phyloP scores from a whole-genome alignment of 345 rosid genomes.

The Corchorus capsularis region DNA sequence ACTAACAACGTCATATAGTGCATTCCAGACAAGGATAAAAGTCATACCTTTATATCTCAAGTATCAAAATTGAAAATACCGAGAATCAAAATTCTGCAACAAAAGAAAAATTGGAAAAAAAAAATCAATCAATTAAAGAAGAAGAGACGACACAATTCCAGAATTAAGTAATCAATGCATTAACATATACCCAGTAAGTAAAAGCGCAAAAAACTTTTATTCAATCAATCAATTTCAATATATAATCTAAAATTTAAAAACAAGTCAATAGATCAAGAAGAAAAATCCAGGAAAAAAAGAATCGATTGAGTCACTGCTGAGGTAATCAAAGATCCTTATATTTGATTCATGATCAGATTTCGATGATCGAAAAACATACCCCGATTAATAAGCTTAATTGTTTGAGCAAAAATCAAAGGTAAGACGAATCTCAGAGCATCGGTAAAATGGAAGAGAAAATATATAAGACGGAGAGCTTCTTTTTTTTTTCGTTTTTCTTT shows the following conservation, averaged over 20 bases:
- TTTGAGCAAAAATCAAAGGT: constrained; percentile 34
- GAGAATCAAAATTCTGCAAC: constrained; percentile 22
- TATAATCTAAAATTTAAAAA: constrained; percentile 23
- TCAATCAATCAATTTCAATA: neutral
- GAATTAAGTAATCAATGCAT: constrained; percentile 26
- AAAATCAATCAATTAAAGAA: constrained; percentile 26
- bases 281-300: neutral
- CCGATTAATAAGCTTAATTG: constrained; percentile 30
- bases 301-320: constrained; percentile 3
- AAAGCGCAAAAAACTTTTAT: neutral
- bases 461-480: neutral
- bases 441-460: constrained; percentile 21
- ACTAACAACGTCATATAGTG: constrained; percentile 1
- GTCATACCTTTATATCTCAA: constrained; percentile 15
- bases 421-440: constrained; percentile 33
- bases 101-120: neutral
- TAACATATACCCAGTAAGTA: constrained; percentile 12
- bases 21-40: neutral
- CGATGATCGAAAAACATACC: constrained; percentile 35
- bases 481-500: neutral
- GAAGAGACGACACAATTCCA: constrained; percentile 3
- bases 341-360: constrained; percentile 25
- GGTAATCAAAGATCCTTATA: constrained; percentile 18
- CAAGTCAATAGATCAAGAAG: neutral
- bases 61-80: constrained; percentile 11